Conservation (phyloP, 2,329 filamentous ascomycete genomes). For the Cladosporium sp. region DNA sequence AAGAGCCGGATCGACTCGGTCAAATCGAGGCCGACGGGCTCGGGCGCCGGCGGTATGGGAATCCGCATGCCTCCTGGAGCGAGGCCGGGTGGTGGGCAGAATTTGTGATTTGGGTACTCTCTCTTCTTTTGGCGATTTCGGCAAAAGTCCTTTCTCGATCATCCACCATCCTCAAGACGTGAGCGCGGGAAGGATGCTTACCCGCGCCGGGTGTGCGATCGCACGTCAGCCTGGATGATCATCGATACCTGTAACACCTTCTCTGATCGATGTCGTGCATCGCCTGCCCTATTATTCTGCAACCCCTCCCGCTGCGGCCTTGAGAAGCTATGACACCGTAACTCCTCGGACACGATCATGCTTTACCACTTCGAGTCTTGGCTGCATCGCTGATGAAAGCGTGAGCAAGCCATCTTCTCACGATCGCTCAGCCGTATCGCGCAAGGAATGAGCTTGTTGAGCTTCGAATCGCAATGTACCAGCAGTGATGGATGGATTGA, state of each 20-base stretch:
- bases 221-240: background rate
- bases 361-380: background rate
- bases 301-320: no score
- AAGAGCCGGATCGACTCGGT: slow-evolving; percentile 77
- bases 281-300: no score
- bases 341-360: background rate
- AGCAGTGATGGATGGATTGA: no score
- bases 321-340: background rate
- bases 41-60: slow-evolving; percentile 24
- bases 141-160: background rate
- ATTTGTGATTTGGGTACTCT: slow-evolving; percentile 4
- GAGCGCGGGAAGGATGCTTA: slow-evolving; percentile 7
- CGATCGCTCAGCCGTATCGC: no score
- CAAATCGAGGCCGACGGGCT: slow-evolving; percentile 21
- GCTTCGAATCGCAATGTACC: no score
- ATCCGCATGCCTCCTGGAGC: slow-evolving; percentile 31
- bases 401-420: no score
- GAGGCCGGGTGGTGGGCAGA: slow-evolving; percentile 5
- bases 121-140: background rate
- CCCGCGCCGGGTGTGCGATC: slow-evolving; percentile 3
- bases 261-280: no score
- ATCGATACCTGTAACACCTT: background rate
- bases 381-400: slow-evolving; percentile 2
- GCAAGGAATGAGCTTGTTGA: no score
- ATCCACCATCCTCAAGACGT: background rate